Base-by-base conservation (phyloP, 208 protist species). In the Trypanosoma brucei region DNA sequence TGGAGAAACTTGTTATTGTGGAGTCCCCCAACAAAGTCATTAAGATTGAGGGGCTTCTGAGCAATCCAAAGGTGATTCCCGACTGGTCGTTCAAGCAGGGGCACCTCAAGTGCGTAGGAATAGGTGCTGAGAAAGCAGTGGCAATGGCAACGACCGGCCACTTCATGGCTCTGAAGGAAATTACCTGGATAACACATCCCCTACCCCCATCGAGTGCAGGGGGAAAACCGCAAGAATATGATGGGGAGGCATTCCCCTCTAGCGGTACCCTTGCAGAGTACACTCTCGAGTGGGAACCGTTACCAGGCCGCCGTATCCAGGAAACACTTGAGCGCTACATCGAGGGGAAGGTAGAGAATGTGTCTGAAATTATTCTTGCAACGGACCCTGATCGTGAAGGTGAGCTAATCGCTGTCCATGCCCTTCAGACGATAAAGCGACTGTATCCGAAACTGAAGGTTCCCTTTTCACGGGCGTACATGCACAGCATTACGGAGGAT, bases 21-120 rank as follows among this genome's bases (percentile, higher is more conserved):
- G 91, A 96, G 74, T 96, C 91, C 6, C 91, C 91, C 1, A 96
- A 96, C 69, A 96, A 96, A 61, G 83, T 96, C 35, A 92, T 88
- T 64, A 92, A 93, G 73, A 76, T 96, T 36, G 86, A 93, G 62
- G 83, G 78, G 2, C 77, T 94, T 11, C 71, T 92, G 67, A 93
- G 89, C 57, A 70, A 92, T 60, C 69, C 87, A 3, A 82, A 77
- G 40, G 87, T 92, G 14, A 76, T 96, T 31, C 69, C 81, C 1
- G 91, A 96, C 74, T 93, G 84, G 86, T 91, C 84, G 11, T 94
- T 93, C 61, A 61, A 66, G 40, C 78, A 83, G 34, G 58, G 57
- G 1, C 60, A 70, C 35, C 74, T 90, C n/a, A 62, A 62, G 51
- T 13, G 58, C 9, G 69, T 89, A 14, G 72, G 82, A 55, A 72